Conservation (phyloP, 352 stramenopile genomes). For the Phytophthora sp. region DNA sequence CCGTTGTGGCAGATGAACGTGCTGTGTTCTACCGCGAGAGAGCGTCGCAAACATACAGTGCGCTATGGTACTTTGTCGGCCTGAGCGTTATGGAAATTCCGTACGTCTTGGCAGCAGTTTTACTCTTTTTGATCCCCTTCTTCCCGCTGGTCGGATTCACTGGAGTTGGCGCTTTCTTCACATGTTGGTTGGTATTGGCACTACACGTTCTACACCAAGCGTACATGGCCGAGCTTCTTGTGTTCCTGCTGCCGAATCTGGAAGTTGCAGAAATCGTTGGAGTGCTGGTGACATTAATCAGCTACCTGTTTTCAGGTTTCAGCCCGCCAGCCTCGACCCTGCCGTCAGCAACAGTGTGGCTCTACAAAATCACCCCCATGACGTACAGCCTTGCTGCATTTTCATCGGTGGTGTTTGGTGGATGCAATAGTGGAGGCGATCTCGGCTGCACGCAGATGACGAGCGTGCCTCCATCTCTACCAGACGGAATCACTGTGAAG, state of each 20-base stretch:
- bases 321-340: slow-evolving; percentile 40
- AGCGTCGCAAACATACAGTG: slow-evolving; percentile 12
- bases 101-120: slow-evolving; percentile 3
- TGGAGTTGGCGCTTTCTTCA: slow-evolving; percentile 23
- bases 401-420: slow-evolving; percentile 24
- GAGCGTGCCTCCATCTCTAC: neutral
- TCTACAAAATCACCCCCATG: slow-evolving; percentile 29
- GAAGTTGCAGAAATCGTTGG: slow-evolving; percentile 27
- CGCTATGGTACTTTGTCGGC: slow-evolving; percentile 20
- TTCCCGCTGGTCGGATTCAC: slow-evolving; percentile 31
- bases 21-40: slow-evolving; percentile 16
- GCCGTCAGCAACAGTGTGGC: slow-evolving; percentile 11
- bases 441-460: slow-evolving; percentile 1
- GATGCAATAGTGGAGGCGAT: slow-evolving; percentile 7
- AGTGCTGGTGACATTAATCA: slow-evolving; percentile 34
- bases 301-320: slow-evolving; percentile 40
- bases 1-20: neutral
- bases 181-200: slow-evolving; percentile 19
- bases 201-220: slow-evolving; percentile 29
- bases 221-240: slow-evolving; percentile 34
- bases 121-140: slow-evolving; percentile 13
- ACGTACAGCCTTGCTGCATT: slow-evolving; percentile 40
- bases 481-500: neutral
- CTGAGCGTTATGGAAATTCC: slow-evolving; percentile 15
- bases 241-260: slow-evolving; percentile 39